Conservation (phyloP, 2,329 filamentous ascomycete species). For the Ophiostoma australiae region DNA sequence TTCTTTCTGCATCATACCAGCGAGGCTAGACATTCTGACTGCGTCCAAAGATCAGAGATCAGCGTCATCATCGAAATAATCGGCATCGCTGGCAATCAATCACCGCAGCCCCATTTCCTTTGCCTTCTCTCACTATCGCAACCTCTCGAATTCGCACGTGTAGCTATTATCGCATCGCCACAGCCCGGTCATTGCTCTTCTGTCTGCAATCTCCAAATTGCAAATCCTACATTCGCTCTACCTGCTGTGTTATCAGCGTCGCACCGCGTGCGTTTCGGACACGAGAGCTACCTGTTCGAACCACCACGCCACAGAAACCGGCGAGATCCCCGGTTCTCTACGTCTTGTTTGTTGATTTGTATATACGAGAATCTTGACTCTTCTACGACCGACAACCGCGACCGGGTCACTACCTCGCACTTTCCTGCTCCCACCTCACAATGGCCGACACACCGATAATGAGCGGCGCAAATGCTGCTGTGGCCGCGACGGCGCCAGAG, state of each 20-base stretch:
- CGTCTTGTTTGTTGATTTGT: not conserved
- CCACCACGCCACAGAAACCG: not conserved
- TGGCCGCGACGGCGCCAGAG: constrained; percentile 18
- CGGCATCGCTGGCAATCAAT: not conserved
- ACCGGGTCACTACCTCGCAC: not conserved
- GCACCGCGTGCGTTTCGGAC: constrained; percentile 7
- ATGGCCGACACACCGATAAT: constrained; percentile 27
- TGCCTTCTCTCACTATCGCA: not conserved
- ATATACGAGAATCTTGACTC: not conserved
- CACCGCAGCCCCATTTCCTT: not conserved
- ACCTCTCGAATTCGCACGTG: not conserved
- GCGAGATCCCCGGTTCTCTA: not conserved
- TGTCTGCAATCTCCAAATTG: not conserved
- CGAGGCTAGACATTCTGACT: constrained; percentile 1
- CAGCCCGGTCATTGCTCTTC: not conserved
- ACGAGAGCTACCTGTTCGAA: constrained; percentile 6
- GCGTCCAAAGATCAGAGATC: not conserved
- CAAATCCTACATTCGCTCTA: not conserved
- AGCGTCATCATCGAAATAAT: not conserved
- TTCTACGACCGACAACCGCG: not conserved
- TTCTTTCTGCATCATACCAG: not conserved
- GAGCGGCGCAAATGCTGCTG: constrained; percentile 29
- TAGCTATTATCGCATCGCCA: not conserved
- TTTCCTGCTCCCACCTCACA: not conserved
- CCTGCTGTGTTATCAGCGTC: not conserved